Percentiles rank a stretch among this genome's conserved stretches.
Conservation (phyloP, 129 eudicot genomes). For the Gnaphalium uliginosum region DNA sequence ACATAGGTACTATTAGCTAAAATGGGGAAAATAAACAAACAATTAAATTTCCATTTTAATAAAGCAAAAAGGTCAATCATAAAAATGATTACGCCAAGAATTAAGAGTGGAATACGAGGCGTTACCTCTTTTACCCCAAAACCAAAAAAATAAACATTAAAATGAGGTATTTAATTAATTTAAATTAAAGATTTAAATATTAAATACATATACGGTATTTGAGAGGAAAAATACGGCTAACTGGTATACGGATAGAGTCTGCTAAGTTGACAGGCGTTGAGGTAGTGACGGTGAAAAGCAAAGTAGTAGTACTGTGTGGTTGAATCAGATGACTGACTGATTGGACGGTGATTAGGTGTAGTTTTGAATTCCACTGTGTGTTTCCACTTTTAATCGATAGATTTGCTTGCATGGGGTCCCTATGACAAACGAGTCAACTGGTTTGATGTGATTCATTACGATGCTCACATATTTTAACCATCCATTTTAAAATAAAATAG, state of each 20-base stretch:
- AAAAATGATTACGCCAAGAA: conserved; percentile 31
- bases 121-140: conserved; percentile 23
- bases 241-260: background rate
- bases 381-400: conserved; percentile 33
- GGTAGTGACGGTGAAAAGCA: conserved; percentile 35
- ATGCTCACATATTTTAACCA: background rate
- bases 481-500: too few species aligned
- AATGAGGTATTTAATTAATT: background rate
- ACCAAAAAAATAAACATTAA: background rate
- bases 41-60: conserved; percentile 5
- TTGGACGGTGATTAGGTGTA: conserved; percentile 36
- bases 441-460: conserved; percentile 6
- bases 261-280: conserved; percentile 31
- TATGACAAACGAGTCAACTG: conserved; percentile 1
- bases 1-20: conserved; percentile 19
- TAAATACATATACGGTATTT: background rate
- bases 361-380: conserved; percentile 30
- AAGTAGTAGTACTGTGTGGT: conserved; percentile 26
- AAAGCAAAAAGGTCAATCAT: conserved; percentile 14
- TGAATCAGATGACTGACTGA: conserved; percentile 39
- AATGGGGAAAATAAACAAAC: conserved; percentile 21
- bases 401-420: conserved; percentile 31
- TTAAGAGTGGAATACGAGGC: conserved; percentile 36
- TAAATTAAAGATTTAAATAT: background rate
- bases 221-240: background rate